Evolutionary conservation across 2,329 filamentous ascomycete genomes (phyloP), one percentile per base, ranked within the genome.

Genomic region (Sporothrix luriei): DNA sequence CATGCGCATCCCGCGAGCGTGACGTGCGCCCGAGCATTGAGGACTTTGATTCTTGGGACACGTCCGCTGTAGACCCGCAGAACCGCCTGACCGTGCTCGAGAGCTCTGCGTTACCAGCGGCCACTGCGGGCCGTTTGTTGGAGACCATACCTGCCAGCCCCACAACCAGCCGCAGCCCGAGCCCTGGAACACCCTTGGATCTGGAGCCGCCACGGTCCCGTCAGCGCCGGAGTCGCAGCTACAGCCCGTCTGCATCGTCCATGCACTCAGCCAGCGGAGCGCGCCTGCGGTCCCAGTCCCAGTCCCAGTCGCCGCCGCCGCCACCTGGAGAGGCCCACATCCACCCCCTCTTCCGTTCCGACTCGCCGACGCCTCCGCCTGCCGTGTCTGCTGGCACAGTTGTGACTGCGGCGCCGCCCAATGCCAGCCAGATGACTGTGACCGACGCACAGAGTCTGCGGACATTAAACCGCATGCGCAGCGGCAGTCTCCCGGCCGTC

Each of bases 41-140:
- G n/a, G 88, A 91, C 71, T 92, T 93, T 74, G 90, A 92, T 74
- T 88, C 85, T 2, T 93, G 91, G 91, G 90, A 93, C 75, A 91
- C 89, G 0, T 91, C 89, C 0, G 82, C 83, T 0, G 88, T 92
- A 2, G 89, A 90, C 73, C 79, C 85, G 2, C 85, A 89, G 73
- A 85, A 84, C 73, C 84, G 87, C 38, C 85, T 89, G 74, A 83
- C 84, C 2, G 84, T 88, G 1, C 75, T 87, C 66, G 85, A 84
- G 67, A 79, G 82, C 13, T 81, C 83, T 29, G 80, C 81, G 16
- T 81, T 81, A 57, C 75, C 82, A 14, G 59, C 70, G 13, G 66
- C 26, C 38, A 33, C 66, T 21, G 80, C 81, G 68, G 77, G 80
- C 46, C 84, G 83, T 40, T 84, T 85, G 67, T 82, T 94, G 6